Conservation (phyloP, 2,329 filamentous ascomycete species). For the Aspergillus awamori region DNA sequence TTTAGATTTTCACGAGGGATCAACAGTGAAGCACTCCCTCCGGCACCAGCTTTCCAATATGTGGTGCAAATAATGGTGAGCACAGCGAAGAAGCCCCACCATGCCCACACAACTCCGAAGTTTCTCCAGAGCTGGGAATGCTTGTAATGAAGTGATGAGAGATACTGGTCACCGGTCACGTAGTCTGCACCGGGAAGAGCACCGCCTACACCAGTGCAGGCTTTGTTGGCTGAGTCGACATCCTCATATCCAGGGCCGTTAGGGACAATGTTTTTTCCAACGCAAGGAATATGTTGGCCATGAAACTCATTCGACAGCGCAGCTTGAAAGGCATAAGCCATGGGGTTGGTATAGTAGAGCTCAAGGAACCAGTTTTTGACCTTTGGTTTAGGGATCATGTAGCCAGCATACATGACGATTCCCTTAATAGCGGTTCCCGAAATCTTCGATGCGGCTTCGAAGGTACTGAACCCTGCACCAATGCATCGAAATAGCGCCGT, state of each 20-base stretch:
- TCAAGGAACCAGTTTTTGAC: constrained; percentile 56
- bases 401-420: constrained; percentile 41
- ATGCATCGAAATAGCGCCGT: constrained; percentile 59
- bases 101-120: constrained; percentile 63
- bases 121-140: constrained; percentile 59
- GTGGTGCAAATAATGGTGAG: constrained; percentile 61
- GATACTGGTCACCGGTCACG: constrained; percentile 60
- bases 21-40: constrained; percentile 55
- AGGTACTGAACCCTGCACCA: constrained; percentile 56
- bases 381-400: constrained; percentile 44
- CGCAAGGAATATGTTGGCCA: constrained; percentile 30
- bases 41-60: constrained; percentile 53
- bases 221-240: constrained; percentile 22
- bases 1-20: constrained; percentile 63
- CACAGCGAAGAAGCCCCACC: constrained; percentile 61
- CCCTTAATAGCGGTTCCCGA: constrained; percentile 35
- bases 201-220: constrained; percentile 62
- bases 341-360: constrained; percentile 36
- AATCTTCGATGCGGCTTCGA: constrained; percentile 60
- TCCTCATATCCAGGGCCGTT: constrained; percentile 30
- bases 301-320: constrained; percentile 37
- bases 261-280: constrained; percentile 34
- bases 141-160: constrained; percentile 56
- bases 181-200: constrained; percentile 51
- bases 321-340: constrained; percentile 37